Evolutionary conservation across 2,329 filamentous ascomycete genomes (phyloP), one percentile per base, ranked within the genome.

Genomic region (Beauveria asiatica): DNA sequence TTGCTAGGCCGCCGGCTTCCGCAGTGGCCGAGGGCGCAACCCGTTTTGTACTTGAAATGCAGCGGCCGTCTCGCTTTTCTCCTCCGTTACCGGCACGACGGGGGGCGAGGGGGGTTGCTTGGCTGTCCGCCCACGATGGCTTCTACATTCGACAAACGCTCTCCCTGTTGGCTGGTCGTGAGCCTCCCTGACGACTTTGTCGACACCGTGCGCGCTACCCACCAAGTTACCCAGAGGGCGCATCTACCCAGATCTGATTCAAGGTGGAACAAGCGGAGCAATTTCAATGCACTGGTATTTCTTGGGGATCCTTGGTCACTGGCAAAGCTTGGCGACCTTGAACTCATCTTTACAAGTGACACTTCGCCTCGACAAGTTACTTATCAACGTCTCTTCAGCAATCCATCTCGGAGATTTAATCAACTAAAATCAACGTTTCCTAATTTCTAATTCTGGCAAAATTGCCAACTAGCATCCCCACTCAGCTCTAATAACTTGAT

Each of bases 1-100:
- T 41, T 19, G 27, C 23, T 60, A 54, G 57, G 57, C 57, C 57
- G 50, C 27, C 57, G 27, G 57, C 37, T 45, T 53, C 57, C 48
- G 50, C 57, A 41, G 5, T 37, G 21, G 42, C 49, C 57, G 57
- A 60, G 42, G 42, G 55, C 55, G 55, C 55, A 46, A 6, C 42
- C 21, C 25, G 42, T 21, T 11, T 21, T 21, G n/a, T 19, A 19
- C 42, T 19, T 17, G 45, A 21, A 21, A 23, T 30, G 16, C 46
- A n/a, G 9, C 45, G 44, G 27, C 21, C 10, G 46, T 45, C 56
- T 51, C 56, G 27, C 25, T 5, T 13, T 17, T 33, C 11, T 37
- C 25, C 48, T 59, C 56, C 56, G 57, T 46, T 59, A 59, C 57
- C 48, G 57, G 48, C 37, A 33, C 30, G 30, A 33, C 11, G 30